phyloP scores from a whole-genome alignment of 192 early-diverging fungal species.

The Oehlia diaphana region DNA sequence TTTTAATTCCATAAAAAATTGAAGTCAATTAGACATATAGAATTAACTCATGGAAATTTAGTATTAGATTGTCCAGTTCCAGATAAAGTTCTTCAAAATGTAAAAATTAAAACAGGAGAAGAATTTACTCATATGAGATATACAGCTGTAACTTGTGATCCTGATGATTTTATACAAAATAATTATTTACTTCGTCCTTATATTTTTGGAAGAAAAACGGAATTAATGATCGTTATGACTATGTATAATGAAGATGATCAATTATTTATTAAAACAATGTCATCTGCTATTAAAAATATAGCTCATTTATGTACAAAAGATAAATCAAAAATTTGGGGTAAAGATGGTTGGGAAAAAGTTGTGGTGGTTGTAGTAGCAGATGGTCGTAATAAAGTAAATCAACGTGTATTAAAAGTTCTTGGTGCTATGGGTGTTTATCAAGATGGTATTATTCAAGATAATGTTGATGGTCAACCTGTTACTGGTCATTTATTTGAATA shows the following conservation, averaged over 20 bases:
- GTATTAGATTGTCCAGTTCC: conserved; percentile 68
- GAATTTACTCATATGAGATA: conserved; percentile 74
- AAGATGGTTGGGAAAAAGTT: conserved; percentile 87
- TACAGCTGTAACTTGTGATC: conserved; percentile 70
- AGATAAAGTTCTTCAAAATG: conserved; percentile 46
- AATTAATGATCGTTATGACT: conserved; percentile 90
- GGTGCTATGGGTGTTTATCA: conserved; percentile 80
- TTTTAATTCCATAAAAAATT: background rate
- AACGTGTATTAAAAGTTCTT: conserved; percentile 74
- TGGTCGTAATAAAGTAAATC: conserved; percentile 77
- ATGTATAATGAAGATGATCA: conserved; percentile 93
- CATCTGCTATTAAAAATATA: conserved; percentile 91
- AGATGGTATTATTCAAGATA: conserved; percentile 66
- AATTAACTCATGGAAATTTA: conserved; percentile 65
- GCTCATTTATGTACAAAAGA: conserved; percentile 78
- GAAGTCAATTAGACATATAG: conserved; percentile 32
- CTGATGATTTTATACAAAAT: conserved; percentile 57
- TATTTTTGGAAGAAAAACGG: conserved; percentile 73
- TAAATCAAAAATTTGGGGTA: conserved; percentile 74
- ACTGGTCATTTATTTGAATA: conserved; percentile 89
- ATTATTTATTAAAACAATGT: conserved; percentile 87
- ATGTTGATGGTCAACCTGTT: conserved; percentile 70
- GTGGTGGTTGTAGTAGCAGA: conserved; percentile 91
- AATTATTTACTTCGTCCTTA: conserved; percentile 71
- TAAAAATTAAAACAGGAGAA: conserved; percentile 48